Evolutionary conservation across 768 basidiomycete species (phyloP).

Genomic region (Naganishia vaughanmartiniae): DNA sequence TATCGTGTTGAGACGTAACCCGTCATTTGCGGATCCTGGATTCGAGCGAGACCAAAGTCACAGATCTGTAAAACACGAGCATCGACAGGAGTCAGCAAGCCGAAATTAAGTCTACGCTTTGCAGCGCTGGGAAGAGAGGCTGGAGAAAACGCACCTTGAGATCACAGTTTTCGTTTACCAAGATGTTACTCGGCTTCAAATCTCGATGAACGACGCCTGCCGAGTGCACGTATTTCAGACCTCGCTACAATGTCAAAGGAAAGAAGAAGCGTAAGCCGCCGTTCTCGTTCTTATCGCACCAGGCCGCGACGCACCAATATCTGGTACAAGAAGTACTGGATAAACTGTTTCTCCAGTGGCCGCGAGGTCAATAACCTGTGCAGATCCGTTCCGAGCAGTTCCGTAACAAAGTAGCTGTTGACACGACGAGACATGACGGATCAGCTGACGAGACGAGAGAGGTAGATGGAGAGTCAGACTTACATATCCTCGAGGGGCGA

Average conservation of each 20-base stretch:
- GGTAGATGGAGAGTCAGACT: too few species aligned
- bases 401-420: slow-evolving; percentile 93
- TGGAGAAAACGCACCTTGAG: slow-evolving; percentile 66
- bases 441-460: too few species aligned
- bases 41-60: slow-evolving; percentile 96
- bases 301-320: slow-evolving; percentile 72
- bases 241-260: slow-evolving; percentile 62
- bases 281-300: background rate
- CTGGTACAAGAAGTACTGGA: slow-evolving; percentile 99
- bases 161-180: slow-evolving; percentile 99
- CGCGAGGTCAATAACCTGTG: slow-evolving; percentile 94
- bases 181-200: slow-evolving; percentile 98
- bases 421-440: background rate
- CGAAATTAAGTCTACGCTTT: background rate
- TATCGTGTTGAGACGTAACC: slow-evolving; percentile 99
- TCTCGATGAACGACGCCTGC: slow-evolving; percentile 98
- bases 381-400: slow-evolving; percentile 94
- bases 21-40: slow-evolving; percentile 99
- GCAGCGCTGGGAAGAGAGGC: slow-evolving; percentile 1
- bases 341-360: slow-evolving; percentile 98
- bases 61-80: slow-evolving; percentile 67
- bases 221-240: slow-evolving; percentile 98
- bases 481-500: slow-evolving; percentile 98
- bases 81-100: background rate
- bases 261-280: slow-evolving; percentile 21